These are phyloP conservation scores for Xenoacremonium recifei DNA, from an alignment of 2,329 filamentous ascomycete genomes.

Conservation along the genomic window DNA sequence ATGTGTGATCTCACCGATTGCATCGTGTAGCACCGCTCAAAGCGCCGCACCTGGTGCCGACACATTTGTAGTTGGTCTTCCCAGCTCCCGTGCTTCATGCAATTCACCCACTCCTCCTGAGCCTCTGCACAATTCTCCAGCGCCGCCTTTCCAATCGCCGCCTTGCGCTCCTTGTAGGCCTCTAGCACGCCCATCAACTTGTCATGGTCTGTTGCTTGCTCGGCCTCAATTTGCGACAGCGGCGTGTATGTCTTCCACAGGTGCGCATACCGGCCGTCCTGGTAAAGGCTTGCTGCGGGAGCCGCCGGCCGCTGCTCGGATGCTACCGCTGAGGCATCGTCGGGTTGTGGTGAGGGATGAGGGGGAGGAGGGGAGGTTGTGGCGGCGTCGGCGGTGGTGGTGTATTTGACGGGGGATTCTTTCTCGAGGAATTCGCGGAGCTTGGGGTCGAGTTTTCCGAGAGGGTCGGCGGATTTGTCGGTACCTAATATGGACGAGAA, in stretches of 20 bases:
- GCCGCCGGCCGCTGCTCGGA: constrained; percentile 29
- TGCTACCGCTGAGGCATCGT: constrained; percentile 14
- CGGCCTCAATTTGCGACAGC: constrained; percentile 65
- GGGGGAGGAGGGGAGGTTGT: constrained; percentile 8
- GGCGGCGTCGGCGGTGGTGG: constrained; percentile 25
- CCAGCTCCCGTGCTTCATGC: constrained; percentile 72
- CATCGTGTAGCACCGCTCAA: constrained; percentile 86
- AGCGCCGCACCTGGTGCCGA: constrained; percentile 69
- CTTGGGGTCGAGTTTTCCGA: constrained; percentile 76
- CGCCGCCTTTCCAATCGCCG: constrained; percentile 74
- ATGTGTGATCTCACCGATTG: constrained; percentile 62
- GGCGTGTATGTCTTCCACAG: constrained; percentile 91
- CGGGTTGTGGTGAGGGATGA: constrained; percentile 7
- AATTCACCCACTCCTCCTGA: constrained; percentile 78
- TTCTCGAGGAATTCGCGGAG: constrained; percentile 82
- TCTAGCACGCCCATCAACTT: constrained; percentile 78
- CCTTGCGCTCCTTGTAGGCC: constrained; percentile 78
- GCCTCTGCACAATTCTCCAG: constrained; percentile 92
- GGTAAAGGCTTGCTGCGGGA: constrained; percentile 53
- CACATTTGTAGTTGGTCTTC: constrained; percentile 76
- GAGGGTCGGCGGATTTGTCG: constrained; percentile 51
- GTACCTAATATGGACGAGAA: constrained; percentile 53
- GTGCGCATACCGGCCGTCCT: constrained; percentile 69
- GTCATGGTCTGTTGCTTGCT: constrained; percentile 73
- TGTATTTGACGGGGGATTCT: constrained; percentile 75